Evolutionary conservation across 2,329 filamentous ascomycete genomes (phyloP), one percentile per base, ranked within the genome.

Genomic region (Fusarium keratoplasticum): DNA sequence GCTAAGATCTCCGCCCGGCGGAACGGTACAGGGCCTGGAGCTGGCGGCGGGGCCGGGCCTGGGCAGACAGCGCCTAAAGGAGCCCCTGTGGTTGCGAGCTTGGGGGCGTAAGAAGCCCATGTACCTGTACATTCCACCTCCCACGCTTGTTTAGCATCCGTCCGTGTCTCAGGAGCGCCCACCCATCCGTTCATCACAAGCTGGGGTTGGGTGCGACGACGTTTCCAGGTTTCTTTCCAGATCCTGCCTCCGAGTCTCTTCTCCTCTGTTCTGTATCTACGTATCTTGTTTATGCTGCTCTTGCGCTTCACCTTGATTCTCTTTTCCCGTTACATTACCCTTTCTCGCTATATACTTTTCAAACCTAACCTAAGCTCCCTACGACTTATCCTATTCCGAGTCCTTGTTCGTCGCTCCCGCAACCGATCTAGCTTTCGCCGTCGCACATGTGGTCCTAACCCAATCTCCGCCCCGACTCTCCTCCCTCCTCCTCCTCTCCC

Each of bases 371-470:
- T 38, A 58, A n/a, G 25, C 40, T 27, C 50, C 44, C 38, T 55
- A 58, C 66, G 36, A 59, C 27, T 61, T 52, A 18, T 66, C 72
- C 29, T 75, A 68, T 64, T 62, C 36, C 50, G 22, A 65, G n/a
- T 38, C 61, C 66, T 70, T 65, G 54, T 61, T 69, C 71, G 71
- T 75, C 76, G 67, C 73, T 73, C 64, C 69, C 76, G 65, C 73
- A 77, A 73, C 67, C 70, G 42, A 59, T 59, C 29, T 47, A 52
- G 47, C 57, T 31, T 76, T 62, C 40, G 40, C 57, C 60, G 64
- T 73, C 67, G 65, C 76, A 77, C 76, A 78, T 78, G 76, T 76
- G 72, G 74, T 76, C 74, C 60, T 77, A 69, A 78, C 58, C 64
- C 54, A 50, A 54, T 65, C 60, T 74, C 57, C 71, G 31, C 50